A percentile compares a stretch with the other conserved stretches of the same genome.
Conservation (phyloP, 116 monocot genomes). For the Zostera marina region DNA sequence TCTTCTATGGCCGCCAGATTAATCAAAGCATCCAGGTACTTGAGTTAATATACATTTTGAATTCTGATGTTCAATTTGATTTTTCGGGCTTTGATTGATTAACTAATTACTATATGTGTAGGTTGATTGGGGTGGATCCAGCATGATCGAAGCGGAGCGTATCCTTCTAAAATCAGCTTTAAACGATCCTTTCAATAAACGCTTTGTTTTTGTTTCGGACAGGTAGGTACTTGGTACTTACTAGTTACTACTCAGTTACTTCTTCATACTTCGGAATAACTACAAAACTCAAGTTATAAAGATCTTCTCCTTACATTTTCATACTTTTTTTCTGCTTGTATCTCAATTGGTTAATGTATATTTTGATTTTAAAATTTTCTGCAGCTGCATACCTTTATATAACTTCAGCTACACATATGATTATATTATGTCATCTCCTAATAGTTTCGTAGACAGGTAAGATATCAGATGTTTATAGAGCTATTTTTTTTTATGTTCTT, state of each 20-base stretch:
- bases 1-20: conserved; percentile 76
- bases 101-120: conserved; percentile 11
- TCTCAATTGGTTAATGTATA: background rate
- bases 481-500: background rate
- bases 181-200: conserved; percentile 45
- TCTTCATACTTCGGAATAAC: background rate
- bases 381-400: conserved; percentile 90
- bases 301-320: background rate
- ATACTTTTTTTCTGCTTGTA: background rate
- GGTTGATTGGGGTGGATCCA: conserved; percentile 98
- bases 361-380: conserved; percentile 5
- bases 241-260: background rate
- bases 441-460: conserved; percentile 92
- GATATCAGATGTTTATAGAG: background rate
- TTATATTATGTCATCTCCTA: conserved; percentile 82
- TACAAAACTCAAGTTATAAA: background rate
- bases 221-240: conserved; percentile 52
- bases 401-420: conserved; percentile 79
- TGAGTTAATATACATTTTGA: background rate
- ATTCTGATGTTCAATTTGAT: background rate
- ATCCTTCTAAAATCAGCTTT: conserved; percentile 72
- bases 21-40: conserved; percentile 87
- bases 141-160: conserved; percentile 94
- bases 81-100: background rate
- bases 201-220: conserved; percentile 88